Evolutionary conservation across 2,329 filamentous ascomycete genomes (phyloP).

Genomic region (Fusarium poae): DNA sequence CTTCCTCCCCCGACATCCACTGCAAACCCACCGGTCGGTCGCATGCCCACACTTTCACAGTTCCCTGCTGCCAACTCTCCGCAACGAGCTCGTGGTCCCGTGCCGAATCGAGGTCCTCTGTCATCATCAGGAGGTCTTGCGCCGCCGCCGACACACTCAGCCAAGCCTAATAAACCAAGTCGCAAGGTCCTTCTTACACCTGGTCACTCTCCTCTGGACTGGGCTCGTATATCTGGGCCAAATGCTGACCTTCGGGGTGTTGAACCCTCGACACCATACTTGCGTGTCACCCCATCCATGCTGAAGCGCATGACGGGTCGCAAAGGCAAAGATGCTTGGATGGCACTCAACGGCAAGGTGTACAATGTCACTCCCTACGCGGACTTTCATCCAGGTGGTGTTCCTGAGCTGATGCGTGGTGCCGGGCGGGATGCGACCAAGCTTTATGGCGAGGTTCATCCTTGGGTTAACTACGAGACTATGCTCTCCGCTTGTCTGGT

Average conservation of each 20-base stretch:
- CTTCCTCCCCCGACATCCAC: conserved; percentile 38
- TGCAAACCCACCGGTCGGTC: conserved; percentile 44
- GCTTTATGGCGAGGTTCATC: conserved; percentile 75
- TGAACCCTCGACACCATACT: conserved; percentile 64
- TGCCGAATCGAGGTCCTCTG: conserved; percentile 57
- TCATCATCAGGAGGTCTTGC: conserved; percentile 59
- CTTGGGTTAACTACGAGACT: conserved; percentile 79
- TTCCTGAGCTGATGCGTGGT: conserved; percentile 75
- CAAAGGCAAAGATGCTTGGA: conserved; percentile 90
- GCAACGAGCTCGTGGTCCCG: conserved; percentile 61
- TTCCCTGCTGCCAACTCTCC: conserved; percentile 67
- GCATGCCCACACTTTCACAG: conserved; percentile 54
- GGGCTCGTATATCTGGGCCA: conserved; percentile 82
- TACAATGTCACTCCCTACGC: conserved; percentile 95
- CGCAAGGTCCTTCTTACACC: conserved; percentile 86
- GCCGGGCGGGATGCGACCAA: conserved; percentile 73
- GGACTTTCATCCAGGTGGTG: conserved; percentile 90
- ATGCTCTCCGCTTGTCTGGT: conserved; percentile 75
- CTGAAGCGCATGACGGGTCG: conserved; percentile 84
- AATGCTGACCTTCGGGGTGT: conserved; percentile 76
- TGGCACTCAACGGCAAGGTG: conserved; percentile 86
- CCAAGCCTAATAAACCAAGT: conserved; percentile 67
- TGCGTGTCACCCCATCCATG: conserved; percentile 85
- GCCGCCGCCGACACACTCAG: conserved; percentile 67
- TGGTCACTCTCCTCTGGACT: conserved; percentile 94